phyloP scores from a whole-genome alignment of 164 flowering plant species.

The Pachysandra terminalis region DNA sequence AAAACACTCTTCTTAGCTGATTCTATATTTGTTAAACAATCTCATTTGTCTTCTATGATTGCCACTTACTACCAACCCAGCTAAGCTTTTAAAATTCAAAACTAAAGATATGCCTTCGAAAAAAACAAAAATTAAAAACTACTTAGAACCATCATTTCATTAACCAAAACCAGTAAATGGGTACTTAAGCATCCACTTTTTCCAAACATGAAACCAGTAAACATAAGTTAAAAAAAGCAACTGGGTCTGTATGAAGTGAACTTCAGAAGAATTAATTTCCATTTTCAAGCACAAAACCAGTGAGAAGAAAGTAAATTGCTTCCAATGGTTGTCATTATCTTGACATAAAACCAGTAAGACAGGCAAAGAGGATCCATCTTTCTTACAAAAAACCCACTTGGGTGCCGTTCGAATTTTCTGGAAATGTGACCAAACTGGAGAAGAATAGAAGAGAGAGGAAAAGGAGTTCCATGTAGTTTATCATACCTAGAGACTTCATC shows the following conservation, averaged over 20 bases:
- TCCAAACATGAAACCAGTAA: conserved; percentile 2
- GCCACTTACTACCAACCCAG: background rate
- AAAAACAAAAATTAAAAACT: background rate
- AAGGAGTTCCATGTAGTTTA: background rate
- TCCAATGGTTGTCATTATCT: background rate
- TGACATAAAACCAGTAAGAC: background rate
- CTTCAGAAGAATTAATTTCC: conserved; percentile 7
- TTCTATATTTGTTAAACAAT: background rate
- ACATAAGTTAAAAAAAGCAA: conserved; percentile 1
- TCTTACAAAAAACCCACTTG: too few species aligned
- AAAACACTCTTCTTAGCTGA: conserved; percentile 1
- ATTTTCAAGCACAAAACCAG: conserved; percentile 16
- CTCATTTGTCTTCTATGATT: background rate
- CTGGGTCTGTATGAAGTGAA: background rate
- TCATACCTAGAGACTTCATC: conserved; percentile 91
- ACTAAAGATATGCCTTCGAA: background rate
- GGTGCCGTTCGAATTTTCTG: conserved; percentile 2
- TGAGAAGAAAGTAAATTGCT: conserved; percentile 10
- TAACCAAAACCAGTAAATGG: background rate
- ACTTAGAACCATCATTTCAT: background rate
- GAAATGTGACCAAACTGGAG: background rate
- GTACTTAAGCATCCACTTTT: background rate
- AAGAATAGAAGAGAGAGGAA: background rate
- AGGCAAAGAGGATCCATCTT: too few species aligned
- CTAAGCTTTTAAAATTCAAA: background rate